A percentile compares a stretch with the other conserved stretches of the same genome.
phyloP scores from a whole-genome alignment of 2,329 filamentous ascomycete species.

The Fusarium begoniae region DNA sequence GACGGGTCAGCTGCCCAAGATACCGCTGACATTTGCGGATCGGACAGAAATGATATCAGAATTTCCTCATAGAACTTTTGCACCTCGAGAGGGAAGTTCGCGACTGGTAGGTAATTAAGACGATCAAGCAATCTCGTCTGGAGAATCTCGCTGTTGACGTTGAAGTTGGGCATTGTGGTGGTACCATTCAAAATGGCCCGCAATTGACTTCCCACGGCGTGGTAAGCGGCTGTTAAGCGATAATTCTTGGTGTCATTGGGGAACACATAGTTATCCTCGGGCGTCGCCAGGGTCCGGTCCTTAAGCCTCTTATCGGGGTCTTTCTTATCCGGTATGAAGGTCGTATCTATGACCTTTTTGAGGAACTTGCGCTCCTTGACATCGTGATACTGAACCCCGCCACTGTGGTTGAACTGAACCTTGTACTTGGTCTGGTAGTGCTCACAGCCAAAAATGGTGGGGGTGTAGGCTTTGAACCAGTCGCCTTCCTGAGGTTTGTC shows the following conservation, averaged over 20 bases:
- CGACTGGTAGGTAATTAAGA: slow-evolving; percentile 35
- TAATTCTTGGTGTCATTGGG: slow-evolving; percentile 31
- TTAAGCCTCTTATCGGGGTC: slow-evolving; percentile 28
- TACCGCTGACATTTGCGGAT: slow-evolving; percentile 39
- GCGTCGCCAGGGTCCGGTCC: slow-evolving; percentile 31
- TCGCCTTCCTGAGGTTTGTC: not conserved
- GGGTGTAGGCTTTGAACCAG: slow-evolving; percentile 39
- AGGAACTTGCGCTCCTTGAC: slow-evolving; percentile 28
- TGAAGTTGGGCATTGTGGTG: slow-evolving; percentile 33
- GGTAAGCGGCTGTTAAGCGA: slow-evolving; percentile 34
- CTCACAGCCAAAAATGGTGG: slow-evolving; percentile 40
- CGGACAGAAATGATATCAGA: slow-evolving; percentile 36
- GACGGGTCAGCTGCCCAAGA: slow-evolving; percentile 37
- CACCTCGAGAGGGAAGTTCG: slow-evolving; percentile 27
- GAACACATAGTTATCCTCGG: slow-evolving; percentile 30
- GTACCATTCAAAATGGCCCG: slow-evolving; percentile 37
- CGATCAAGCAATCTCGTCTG: slow-evolving; percentile 34
- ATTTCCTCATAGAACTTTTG: slow-evolving; percentile 42
- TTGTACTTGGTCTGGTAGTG: slow-evolving; percentile 38
- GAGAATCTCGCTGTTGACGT: slow-evolving; percentile 29
- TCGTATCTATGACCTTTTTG: slow-evolving; percentile 34
- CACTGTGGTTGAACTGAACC: slow-evolving; percentile 38
- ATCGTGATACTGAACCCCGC: slow-evolving; percentile 28
- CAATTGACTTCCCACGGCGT: slow-evolving; percentile 32
- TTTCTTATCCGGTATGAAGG: slow-evolving; percentile 10